Base-by-base conservation (phyloP, 2,329 filamentous ascomycete genomes). In the Arthrocladium fulminans region DNA sequence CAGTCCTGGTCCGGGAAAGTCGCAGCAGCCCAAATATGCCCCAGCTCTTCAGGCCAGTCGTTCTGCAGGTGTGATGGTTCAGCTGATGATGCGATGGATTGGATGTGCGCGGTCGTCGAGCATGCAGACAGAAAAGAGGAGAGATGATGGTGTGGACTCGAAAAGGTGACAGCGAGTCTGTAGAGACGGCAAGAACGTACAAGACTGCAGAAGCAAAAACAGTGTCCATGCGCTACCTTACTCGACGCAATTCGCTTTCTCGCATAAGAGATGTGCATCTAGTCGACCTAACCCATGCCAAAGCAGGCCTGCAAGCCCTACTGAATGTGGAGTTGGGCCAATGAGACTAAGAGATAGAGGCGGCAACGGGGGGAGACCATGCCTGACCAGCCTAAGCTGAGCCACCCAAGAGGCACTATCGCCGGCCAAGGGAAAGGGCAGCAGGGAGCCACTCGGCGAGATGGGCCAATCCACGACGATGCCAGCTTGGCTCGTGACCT, bases 271-370 rank as follows among this genome's bases (percentile, higher is more conserved):
- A 40, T 40, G 37, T 24, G 37, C 37, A 12, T 38, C 17, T 40
- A 19, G 37, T n/a, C 37, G 22, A n/a, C 32, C 10, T 35, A n/a
- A 6, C 5, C 10, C 32, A 9, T 35, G 37, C 19, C 17, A 19
- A 22, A n/a, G 39, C 39, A 42, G 20, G 22, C 42, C 42, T 35
- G 15, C 23, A 30, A 35, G 42, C 32, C 44, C 19, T 39, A 32
- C 15, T 13, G 19, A 17, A 47, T 38, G 44, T 38, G 34, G 44
- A 47, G 32, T 38, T 29, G 10, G 23, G 15, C 44, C 44, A 47
- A 39, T 47, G 15, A 35, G 6, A 9, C 10, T n/a, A 35, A 9
- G 6, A 29, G 27, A 7, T 20, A 40, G 13, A 3, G 15, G 6
- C 22, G 10, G 3, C 13, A 23, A n/a, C 39, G 10, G 39, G 19